phyloP scores from a whole-genome alignment of 2,329 filamentous ascomycete species.

The Rhytidhysteron rufulum region DNA sequence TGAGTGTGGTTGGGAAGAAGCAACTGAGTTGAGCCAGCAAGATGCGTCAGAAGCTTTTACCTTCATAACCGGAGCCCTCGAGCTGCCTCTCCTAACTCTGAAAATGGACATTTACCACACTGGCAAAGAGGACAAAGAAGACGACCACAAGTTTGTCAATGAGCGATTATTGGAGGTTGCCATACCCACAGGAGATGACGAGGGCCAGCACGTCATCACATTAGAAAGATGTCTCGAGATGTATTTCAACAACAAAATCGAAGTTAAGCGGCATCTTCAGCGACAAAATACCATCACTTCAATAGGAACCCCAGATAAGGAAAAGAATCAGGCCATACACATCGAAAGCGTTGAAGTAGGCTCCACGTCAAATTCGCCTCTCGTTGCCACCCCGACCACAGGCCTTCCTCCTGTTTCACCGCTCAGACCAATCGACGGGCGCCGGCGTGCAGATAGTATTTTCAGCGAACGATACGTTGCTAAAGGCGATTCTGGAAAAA shows the following conservation, averaged over 20 bases:
- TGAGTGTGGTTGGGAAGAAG: conserved; percentile 85
- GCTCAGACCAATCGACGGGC: conserved; percentile 28
- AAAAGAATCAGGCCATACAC: conserved; percentile 28
- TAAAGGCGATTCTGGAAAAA: conserved; percentile 41
- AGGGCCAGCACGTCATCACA: conserved; percentile 65
- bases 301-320: conserved; percentile 29
- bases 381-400: conserved; percentile 28
- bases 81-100: conserved; percentile 80
- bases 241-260: conserved; percentile 92
- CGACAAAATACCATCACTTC: conserved; percentile 56
- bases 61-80: conserved; percentile 86
- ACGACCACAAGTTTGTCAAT: conserved; percentile 93
- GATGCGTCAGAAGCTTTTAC: conserved; percentile 94
- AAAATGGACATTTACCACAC: conserved; percentile 95
- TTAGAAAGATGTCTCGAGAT: conserved; percentile 89
- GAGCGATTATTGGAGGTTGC: conserved; percentile 88
- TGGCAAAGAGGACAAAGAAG: conserved; percentile 74
- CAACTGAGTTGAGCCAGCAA: conserved; percentile 74
- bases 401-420: conserved; percentile 23
- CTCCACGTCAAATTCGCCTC: conserved; percentile 27
- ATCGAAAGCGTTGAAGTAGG: conserved; percentile 43
- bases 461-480: conserved; percentile 44
- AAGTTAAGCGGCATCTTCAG: conserved; percentile 74
- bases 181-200: conserved; percentile 68
- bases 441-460: conserved; percentile 46